Evolutionary conservation across 2,329 filamentous ascomycete species (phyloP), one percentile per base, ranked within the genome.

Genomic region (Microcyclosporella mali): DNA sequence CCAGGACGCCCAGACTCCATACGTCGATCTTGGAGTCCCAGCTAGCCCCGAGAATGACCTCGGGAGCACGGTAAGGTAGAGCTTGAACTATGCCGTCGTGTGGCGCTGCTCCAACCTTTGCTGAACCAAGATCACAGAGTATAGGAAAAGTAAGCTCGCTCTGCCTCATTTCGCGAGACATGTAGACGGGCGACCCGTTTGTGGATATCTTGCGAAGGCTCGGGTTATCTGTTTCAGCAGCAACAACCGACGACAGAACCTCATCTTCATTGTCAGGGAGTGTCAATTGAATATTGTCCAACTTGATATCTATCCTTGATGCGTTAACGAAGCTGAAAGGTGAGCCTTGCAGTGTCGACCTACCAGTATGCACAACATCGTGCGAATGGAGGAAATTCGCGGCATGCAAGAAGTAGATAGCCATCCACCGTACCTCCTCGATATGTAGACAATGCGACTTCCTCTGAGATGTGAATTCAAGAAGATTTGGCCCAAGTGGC

Each of bases 21-120:
- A 54, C 50, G 32, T 53, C 52, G 15, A 52, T 41, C 34, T 47
- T 42, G 7, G 21, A 37, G 32, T 50, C 37, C 51, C 52, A 55
- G 7, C 33, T 30, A 41, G 46, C 51, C 1, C 40, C 49, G 1
- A 49, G 25, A n/a, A 55, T 43, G 3, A 55, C 37, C 43, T 55
- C 51, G 7, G 45, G 39, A 9, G 43, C 40, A 21, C 49, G 49
- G 37, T 41, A 46, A 2, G 21, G 12, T 18, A 36, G 4, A 9
- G 19, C 29, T 28, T 42, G 40, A 6, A 35, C 25, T 10, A 37
- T 12, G 3, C 40, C 40, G 2, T 8, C 8, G 33, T 7, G 18
- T 8, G 9, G 7, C 16, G 14, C 8, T 36, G 16, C n/a, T 18
- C 33, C 33, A 18, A 36, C 7, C 7, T 34, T 27, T 4, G 41